phyloP scores from a whole-genome alignment of 2,329 filamentous ascomycete genomes.

The Pyricularia sp. region DNA sequence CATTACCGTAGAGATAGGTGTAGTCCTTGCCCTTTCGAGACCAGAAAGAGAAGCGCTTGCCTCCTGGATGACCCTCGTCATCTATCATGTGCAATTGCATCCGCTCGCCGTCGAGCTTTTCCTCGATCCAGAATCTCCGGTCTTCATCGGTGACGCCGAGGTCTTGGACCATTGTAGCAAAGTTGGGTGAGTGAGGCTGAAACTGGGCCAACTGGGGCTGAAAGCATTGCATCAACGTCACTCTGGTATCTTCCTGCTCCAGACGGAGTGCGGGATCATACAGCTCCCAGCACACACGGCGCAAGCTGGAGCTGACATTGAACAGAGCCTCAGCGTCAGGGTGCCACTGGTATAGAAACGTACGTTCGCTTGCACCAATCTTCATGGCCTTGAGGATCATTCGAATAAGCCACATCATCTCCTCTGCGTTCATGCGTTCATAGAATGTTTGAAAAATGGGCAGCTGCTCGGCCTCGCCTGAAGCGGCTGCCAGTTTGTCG shows the following conservation, averaged over 20 bases:
- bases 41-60: conserved; percentile 73
- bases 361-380: conserved; percentile 71
- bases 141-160: conserved; percentile 56
- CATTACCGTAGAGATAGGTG: conserved; percentile 78
- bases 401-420: conserved; percentile 86
- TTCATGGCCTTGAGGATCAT: conserved; percentile 76
- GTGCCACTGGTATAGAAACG: conserved; percentile 73
- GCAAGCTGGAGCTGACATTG: conserved; percentile 79
- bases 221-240: conserved; percentile 85
- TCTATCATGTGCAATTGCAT: conserved; percentile 91
- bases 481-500: conserved; percentile 61
- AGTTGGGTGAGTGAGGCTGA: conserved; percentile 50
- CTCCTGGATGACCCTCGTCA: conserved; percentile 54
- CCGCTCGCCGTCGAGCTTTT: conserved; percentile 91
- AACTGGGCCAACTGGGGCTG: conserved; percentile 92
- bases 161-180: conserved; percentile 64
- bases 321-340: conserved; percentile 66
- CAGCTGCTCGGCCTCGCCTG: conserved; percentile 72
- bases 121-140: conserved; percentile 85
- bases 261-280: conserved; percentile 60
- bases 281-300: conserved; percentile 90
- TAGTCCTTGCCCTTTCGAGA: conserved; percentile 95
- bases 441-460: conserved; percentile 78
- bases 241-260: conserved; percentile 59
- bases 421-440: conserved; percentile 79